These are phyloP conservation scores for Lathyrus sativus DNA, from an alignment of 306 rosid species.

Conservation along the genomic window DNA sequence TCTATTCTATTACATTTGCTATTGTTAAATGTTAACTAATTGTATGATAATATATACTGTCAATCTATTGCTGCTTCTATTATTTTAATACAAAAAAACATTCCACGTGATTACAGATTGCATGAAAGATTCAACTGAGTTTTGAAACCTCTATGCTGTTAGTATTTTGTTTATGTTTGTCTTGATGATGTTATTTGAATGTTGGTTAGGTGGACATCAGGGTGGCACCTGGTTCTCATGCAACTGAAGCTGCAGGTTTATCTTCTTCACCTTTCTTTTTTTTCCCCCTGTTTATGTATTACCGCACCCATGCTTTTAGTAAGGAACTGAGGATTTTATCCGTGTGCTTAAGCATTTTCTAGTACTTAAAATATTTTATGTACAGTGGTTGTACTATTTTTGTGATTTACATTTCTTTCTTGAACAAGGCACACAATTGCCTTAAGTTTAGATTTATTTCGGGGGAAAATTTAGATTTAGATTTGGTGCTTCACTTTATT, in stretches of 20 bases:
- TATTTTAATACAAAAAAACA: background rate
- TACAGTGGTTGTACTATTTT: background rate
- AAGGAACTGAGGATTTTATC: background rate
- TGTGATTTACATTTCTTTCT: conserved; percentile 13
- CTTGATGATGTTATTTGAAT: conserved; percentile 33
- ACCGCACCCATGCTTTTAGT: background rate
- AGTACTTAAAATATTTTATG: conserved; percentile 1
- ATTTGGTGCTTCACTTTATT: conserved; percentile 24
- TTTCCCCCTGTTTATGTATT: background rate
- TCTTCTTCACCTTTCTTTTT: conserved; percentile 24
- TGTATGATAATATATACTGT: conserved; percentile 4
- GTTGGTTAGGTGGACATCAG: conserved; percentile 80
- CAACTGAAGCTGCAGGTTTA: conserved; percentile 85
- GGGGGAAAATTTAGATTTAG: conserved; percentile 1
- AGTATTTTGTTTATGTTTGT: conserved; percentile 19
- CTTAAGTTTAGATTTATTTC: conserved; percentile 9
- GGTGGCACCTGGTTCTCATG: conserved; percentile 95
- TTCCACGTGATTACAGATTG: background rate
- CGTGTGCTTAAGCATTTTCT: conserved; percentile 28
- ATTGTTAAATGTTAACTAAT: background rate
- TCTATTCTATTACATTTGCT: conserved; percentile 8
- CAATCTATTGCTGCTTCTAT: background rate
- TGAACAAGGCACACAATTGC: conserved; percentile 21
- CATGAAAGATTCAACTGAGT: conserved; percentile 30
- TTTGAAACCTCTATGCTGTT: conserved; percentile 9